These are phyloP conservation scores for Stropharia rugosoannulata DNA, from an alignment of 768 basidiomycete species.

Conservation along the genomic window DNA sequence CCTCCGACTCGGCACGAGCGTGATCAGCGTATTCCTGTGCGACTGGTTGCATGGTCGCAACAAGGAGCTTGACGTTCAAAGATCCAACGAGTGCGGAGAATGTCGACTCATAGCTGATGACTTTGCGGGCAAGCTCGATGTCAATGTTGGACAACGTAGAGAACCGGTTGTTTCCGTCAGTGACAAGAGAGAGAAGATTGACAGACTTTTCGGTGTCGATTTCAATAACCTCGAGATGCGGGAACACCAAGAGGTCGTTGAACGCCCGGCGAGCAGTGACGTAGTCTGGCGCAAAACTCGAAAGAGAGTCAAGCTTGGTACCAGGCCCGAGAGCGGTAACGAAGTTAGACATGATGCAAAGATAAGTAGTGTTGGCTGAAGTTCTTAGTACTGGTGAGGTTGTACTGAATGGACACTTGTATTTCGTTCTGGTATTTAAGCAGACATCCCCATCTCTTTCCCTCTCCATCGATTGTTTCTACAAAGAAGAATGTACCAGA, in stretches of 20 bases:
- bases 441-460: no score
- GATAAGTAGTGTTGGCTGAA: neutral
- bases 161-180: neutral
- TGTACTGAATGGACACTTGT: no score
- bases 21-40: neutral
- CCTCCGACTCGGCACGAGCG: neutral
- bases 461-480: no score
- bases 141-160: neutral
- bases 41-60: neutral
- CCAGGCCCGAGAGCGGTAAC: neutral
- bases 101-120: neutral
- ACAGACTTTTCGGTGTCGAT: neutral
- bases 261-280: neutral
- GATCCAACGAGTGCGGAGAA: neutral
- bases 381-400: no score
- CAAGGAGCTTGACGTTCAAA: neutral
- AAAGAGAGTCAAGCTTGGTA: neutral
- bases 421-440: no score
- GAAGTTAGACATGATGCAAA: neutral
- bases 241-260: neutral
- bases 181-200: neutral
- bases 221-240: neutral
- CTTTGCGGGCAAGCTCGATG: neutral
- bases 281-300: neutral
- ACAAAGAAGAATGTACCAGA: no score